These are phyloP conservation scores for Macadamia tetraphylla DNA, from an alignment of 164 flowering plant genomes.

Conservation along the genomic window DNA sequence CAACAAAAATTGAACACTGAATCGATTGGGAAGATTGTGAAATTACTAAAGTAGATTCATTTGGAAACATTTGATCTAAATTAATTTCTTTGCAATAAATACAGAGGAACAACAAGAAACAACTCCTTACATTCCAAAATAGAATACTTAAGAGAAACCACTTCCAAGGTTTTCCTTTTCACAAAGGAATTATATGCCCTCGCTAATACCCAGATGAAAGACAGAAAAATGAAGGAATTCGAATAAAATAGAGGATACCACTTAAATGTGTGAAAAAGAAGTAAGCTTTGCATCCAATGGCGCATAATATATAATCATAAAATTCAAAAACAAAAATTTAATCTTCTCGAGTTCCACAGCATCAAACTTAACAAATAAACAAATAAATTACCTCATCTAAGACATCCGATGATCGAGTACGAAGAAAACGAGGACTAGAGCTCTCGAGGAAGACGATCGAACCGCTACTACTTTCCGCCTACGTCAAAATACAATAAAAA, in stretches of 20 bases:
- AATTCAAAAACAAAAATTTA: conserved; percentile 1
- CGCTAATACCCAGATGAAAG: not conserved
- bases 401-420: conserved; percentile 27
- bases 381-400: conserved; percentile 22
- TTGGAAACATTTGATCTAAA: no score
- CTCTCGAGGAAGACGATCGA: conserved; percentile 47
- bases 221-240: not conserved
- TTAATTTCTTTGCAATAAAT: no score
- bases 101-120: no score
- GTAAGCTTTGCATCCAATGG: not conserved
- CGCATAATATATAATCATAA: not conserved
- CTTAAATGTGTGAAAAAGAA: not conserved
- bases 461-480: conserved; percentile 35
- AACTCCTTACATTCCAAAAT: no score
- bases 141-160: not conserved
- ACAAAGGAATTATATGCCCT: not conserved
- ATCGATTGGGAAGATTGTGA: not conserved
- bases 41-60: not conserved
- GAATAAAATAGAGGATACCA: not conserved
- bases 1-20: conserved; percentile 5
- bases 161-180: not conserved
- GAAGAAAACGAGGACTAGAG: conserved; percentile 25
- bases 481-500: conserved; percentile 9
- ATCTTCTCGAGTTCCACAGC: not conserved
- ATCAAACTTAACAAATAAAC: not conserved